Conservation (phyloP, 352 stramenopile species). For the Elongisporangium senticosum region DNA sequence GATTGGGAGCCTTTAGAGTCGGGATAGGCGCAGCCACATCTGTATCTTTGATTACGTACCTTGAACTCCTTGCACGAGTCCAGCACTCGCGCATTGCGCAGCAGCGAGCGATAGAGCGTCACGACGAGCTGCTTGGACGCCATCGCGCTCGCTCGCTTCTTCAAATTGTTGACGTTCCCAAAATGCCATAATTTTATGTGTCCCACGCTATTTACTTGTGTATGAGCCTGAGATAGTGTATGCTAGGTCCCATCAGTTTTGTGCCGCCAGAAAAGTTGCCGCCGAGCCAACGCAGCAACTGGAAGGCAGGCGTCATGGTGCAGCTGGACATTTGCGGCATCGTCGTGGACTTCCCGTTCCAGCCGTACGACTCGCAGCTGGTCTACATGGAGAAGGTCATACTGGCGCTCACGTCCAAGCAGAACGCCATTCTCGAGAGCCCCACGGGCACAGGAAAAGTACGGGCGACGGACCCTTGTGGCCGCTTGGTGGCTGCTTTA, state of each 20-base stretch:
- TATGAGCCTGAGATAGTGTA: not conserved
- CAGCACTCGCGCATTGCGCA: slow-evolving; percentile 61
- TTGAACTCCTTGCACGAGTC: slow-evolving; percentile 59
- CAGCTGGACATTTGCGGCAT: slow-evolving; percentile 83
- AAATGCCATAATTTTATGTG: not conserved
- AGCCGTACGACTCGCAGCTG: slow-evolving; percentile 95
- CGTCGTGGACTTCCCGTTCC: slow-evolving; percentile 95
- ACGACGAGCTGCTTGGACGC: slow-evolving; percentile 46
- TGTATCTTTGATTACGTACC: slow-evolving; percentile 11
- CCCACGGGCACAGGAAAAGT: slow-evolving; percentile 98
- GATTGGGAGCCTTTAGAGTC: not conserved
- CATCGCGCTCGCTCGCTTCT: slow-evolving; percentile 13
- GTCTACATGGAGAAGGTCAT: slow-evolving; percentile 97
- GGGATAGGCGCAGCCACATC: not conserved
- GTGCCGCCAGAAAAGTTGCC: slow-evolving; percentile 9
- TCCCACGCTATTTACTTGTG: not conserved
- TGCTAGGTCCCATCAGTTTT: not conserved
- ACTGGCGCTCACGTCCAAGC: slow-evolving; percentile 79
- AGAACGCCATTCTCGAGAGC: slow-evolving; percentile 97
- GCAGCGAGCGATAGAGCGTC: slow-evolving; percentile 64
- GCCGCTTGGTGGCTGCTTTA: not conserved
- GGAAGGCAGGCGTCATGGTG: slow-evolving; percentile 38
- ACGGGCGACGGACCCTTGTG: slow-evolving; percentile 1
- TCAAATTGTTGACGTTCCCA: slow-evolving; percentile 2
- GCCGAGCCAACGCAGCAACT: not conserved